These are phyloP conservation scores for Pyrenochaeta sp. DNA, from an alignment of 2,329 filamentous ascomycete species.

Conservation along the genomic window DNA sequence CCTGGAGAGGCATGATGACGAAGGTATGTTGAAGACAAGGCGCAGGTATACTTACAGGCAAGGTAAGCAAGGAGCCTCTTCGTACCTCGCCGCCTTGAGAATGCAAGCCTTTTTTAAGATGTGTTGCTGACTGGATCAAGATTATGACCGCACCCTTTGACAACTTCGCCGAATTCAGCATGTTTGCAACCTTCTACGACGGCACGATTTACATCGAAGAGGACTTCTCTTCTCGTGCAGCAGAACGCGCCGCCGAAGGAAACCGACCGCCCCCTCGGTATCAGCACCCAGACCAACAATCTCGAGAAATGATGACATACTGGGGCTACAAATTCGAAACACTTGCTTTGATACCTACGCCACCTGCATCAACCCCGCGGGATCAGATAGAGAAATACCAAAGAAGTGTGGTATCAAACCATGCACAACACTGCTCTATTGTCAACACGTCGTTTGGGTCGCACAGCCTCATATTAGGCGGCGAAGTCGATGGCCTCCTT, in stretches of 20 bases:
- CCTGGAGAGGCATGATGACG: slow-evolving; percentile 98
- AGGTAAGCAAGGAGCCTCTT: slow-evolving; percentile 24
- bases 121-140: slow-evolving; percentile 55
- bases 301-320: slow-evolving; percentile 86
- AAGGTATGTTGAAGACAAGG: slow-evolving; percentile 67
- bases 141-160: slow-evolving; percentile 88
- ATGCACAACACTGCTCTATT: slow-evolving; percentile 94
- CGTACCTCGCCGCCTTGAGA: slow-evolving; percentile 18
- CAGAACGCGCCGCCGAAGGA: slow-evolving; percentile 61
- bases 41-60: background rate
- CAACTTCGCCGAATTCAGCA: slow-evolving; percentile 82
- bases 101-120: background rate
- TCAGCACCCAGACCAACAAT: slow-evolving; percentile 62
- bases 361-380: slow-evolving; percentile 81
- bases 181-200: slow-evolving; percentile 93
- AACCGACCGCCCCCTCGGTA: slow-evolving; percentile 30
- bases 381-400: slow-evolving; percentile 82
- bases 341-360: slow-evolving; percentile 75
- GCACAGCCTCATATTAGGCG: slow-evolving; percentile 79
- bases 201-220: slow-evolving; percentile 88
- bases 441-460: slow-evolving; percentile 87
- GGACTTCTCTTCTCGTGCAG: slow-evolving; percentile 76
- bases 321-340: slow-evolving; percentile 99
- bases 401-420: slow-evolving; percentile 79
- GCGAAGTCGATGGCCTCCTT: slow-evolving; percentile 85